These are phyloP conservation scores for Fusarium sulawesiense DNA, from an alignment of 2,329 filamentous ascomycete genomes.

Conservation along the genomic window DNA sequence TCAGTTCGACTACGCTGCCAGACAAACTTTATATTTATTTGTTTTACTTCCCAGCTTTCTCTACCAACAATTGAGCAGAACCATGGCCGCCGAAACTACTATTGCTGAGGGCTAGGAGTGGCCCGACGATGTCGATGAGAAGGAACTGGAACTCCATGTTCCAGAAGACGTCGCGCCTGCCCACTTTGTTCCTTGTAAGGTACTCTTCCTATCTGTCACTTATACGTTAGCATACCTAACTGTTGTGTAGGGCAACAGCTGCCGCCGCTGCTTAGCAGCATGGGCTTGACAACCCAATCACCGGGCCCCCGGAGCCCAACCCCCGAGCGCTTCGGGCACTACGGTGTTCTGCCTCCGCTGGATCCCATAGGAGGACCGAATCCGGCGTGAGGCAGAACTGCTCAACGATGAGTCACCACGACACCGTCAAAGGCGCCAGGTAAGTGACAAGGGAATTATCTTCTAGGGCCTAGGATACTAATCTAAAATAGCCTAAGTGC, in stretches of 20 bases:
- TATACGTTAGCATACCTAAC: not conserved
- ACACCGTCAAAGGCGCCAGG: not conserved
- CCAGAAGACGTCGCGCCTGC: not conserved
- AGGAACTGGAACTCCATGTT: no score
- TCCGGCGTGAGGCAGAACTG: no score
- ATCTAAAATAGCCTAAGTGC: no score
- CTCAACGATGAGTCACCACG: no score
- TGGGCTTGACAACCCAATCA: no score
- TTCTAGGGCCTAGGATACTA: no score
- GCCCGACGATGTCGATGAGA: no score
- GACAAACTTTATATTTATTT: no score
- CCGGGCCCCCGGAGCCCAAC: not conserved
- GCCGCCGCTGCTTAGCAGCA: no score
- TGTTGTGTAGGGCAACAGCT: not conserved
- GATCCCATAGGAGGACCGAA: not conserved
- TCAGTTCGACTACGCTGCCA: not conserved
- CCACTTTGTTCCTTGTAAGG: not conserved
- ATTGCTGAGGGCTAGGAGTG: not conserved
- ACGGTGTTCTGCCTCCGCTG: not conserved
- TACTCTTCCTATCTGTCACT: not conserved
- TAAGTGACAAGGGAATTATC: no score
- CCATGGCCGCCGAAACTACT: no score
- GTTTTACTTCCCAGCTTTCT: no score
- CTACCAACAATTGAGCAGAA: fast-evolving
- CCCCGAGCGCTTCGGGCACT: not conserved